Evolutionary conservation across 2,329 filamentous ascomycete species (phyloP).

Genomic region (Claviceps humidiphila): DNA sequence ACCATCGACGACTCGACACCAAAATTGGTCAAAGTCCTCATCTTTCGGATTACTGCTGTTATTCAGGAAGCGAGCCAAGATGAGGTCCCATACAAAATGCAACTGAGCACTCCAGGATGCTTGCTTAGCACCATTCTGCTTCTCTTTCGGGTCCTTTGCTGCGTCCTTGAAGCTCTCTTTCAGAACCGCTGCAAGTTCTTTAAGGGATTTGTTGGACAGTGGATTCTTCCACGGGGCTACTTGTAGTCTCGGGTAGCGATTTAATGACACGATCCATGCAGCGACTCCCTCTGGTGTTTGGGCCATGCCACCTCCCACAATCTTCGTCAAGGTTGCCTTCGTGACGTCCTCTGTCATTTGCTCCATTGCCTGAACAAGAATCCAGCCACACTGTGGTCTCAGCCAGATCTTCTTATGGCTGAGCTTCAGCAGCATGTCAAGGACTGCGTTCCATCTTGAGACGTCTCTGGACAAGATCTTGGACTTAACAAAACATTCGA

Average conservation of each 20-base stretch:
- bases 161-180: constrained; percentile 56
- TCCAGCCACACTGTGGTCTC: constrained; percentile 73
- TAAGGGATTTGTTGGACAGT: constrained; percentile 53
- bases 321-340: constrained; percentile 45
- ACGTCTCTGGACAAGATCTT: constrained; percentile 51
- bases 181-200: constrained; percentile 60
- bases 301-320: constrained; percentile 52
- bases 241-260: constrained; percentile 48
- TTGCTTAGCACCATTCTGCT: constrained; percentile 39
- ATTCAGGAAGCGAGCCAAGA: constrained; percentile 44
- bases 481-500: constrained; percentile 75
- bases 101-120: constrained; percentile 68
- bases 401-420: constrained; percentile 79
- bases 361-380: constrained; percentile 59
- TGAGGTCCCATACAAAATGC: constrained; percentile 77
- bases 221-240: constrained; percentile 69
- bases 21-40: constrained; percentile 60
- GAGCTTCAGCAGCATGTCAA: constrained; percentile 61
- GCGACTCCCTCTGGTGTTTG: constrained; percentile 82
- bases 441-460: constrained; percentile 50
- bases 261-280: constrained; percentile 64
- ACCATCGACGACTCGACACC: constrained; percentile 79
- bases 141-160: constrained; percentile 29
- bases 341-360: constrained; percentile 47
- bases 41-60: constrained; percentile 19